phyloP scores from a whole-genome alignment of 108 stramenopile genomes.

The Cyclotella atomus region DNA sequence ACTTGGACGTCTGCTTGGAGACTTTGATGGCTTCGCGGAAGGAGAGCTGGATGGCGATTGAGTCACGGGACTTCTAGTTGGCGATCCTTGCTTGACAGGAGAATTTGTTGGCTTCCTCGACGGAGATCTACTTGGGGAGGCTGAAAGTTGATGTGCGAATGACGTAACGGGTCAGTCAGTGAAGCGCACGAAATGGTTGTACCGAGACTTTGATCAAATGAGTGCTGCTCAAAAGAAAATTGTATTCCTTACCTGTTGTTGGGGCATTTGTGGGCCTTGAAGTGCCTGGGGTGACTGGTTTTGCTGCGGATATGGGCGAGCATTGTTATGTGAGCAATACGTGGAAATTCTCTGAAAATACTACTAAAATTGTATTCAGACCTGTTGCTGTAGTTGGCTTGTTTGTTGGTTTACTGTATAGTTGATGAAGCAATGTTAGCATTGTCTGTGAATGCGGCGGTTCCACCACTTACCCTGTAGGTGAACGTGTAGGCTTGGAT shows the following conservation, averaged over 20 bases:
- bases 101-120: not conserved
- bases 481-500: not conserved
- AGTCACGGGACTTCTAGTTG: not conserved
- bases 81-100: not conserved
- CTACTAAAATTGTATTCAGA: not conserved
- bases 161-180: too few relatives aligned
- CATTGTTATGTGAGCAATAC: not conserved
- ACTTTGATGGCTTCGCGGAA: not conserved
- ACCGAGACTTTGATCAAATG: too few relatives aligned
- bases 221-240: too few relatives aligned
- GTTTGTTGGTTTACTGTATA: too few relatives aligned
- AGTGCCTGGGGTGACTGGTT: not conserved
- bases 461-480: slow-evolving; percentile 1
- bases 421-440: not conserved
- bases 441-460: too few relatives aligned
- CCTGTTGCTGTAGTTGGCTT: not conserved
- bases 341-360: not conserved
- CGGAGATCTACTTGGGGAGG: not conserved
- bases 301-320: not conserved
- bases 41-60: not conserved
- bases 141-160: too few relatives aligned
- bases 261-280: not conserved
- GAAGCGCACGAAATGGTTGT: too few relatives aligned
- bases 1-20: not conserved
- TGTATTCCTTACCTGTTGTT: too few relatives aligned